Conservation (phyloP, 2,329 filamentous ascomycete genomes). For the Calonectria pauciramosa region DNA sequence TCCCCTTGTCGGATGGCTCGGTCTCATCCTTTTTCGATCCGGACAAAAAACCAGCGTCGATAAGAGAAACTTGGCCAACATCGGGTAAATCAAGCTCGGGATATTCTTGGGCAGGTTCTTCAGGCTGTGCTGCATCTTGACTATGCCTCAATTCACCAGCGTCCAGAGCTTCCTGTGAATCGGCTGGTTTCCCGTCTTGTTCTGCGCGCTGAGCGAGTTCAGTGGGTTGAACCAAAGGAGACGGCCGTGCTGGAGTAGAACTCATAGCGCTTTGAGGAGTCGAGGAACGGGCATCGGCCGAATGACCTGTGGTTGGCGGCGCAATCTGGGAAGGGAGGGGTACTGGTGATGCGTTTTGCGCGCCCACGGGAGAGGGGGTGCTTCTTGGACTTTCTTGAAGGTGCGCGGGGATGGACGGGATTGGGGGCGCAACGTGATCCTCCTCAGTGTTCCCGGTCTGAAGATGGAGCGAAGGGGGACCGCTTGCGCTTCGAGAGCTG, state of each 20-base stretch:
- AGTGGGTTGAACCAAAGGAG: constrained; percentile 78
- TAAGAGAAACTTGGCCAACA: constrained; percentile 70
- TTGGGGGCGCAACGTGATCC: neutral
- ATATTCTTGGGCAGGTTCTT: neutral
- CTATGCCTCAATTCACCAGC: constrained; percentile 29
- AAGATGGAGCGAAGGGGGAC: constrained; percentile 44
- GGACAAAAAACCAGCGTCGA: constrained; percentile 71
- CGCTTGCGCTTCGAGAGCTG: constrained; percentile 42
- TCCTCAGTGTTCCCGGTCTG: constrained; percentile 39
- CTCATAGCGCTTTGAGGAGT: constrained; percentile 41
- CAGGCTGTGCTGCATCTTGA: neutral
- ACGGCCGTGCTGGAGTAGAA: constrained; percentile 57
- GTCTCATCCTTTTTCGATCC: constrained; percentile 42
- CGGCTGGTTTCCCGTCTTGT: constrained; percentile 71
- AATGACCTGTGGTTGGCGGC: constrained; percentile 17
- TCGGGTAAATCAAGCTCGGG: constrained; percentile 66
- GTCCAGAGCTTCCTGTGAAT: constrained; percentile 71
- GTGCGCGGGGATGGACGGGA: constrained; percentile 17
- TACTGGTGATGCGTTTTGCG: constrained; percentile 37
- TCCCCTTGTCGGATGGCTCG: constrained; percentile 15
- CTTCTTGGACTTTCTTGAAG: constrained; percentile 31
- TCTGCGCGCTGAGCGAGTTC: constrained; percentile 80
- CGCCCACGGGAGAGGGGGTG: constrained; percentile 30
- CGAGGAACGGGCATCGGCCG: constrained; percentile 40
- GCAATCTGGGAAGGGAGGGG: constrained; percentile 27